Evolutionary conservation across 345 rosid genomes (phyloP).

Genomic region (Camelina neglecta): DNA sequence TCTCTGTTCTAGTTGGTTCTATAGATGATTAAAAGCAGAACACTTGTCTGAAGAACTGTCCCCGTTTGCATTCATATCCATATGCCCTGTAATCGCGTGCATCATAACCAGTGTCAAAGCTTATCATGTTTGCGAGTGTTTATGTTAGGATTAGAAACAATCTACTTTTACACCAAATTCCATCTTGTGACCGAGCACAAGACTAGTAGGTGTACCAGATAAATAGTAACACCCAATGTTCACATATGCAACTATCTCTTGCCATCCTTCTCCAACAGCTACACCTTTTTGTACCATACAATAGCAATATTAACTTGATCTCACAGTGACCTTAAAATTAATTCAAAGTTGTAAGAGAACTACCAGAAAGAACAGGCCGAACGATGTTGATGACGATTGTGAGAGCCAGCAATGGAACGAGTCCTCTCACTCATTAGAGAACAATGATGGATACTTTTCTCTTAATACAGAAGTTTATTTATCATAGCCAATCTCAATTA

Average conservation of each 20-base stretch:
- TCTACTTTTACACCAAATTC: slow-evolving; percentile 55
- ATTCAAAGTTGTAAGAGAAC: neutral
- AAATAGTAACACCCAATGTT: slow-evolving; percentile 69
- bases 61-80: slow-evolving; percentile 63
- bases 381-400: slow-evolving; percentile 62
- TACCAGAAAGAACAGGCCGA: slow-evolving; percentile 83
- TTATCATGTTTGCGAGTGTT: neutral
- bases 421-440: slow-evolving; percentile 56
- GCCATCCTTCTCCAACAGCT: slow-evolving; percentile 83
- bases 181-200: slow-evolving; percentile 60
- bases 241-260: slow-evolving; percentile 62
- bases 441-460: slow-evolving; percentile 55
- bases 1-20: slow-evolving; percentile 55
- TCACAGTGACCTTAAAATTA: neutral
- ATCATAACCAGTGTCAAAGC: no score
- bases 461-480: slow-evolving; percentile 49
- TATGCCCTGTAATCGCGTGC: slow-evolving; percentile 47
- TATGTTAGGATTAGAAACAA: neutral
- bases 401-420: slow-evolving; percentile 64
- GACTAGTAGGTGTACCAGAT: slow-evolving; percentile 65
- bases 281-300: slow-evolving; percentile 45
- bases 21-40: slow-evolving; percentile 52
- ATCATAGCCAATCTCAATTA: slow-evolving; percentile 62
- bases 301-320: neutral
- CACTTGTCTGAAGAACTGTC: slow-evolving; percentile 48